Evolutionary conservation across 768 basidiomycete genomes (phyloP), one percentile per base, ranked within the genome.

Genomic region (Leccinum variicolor): DNA sequence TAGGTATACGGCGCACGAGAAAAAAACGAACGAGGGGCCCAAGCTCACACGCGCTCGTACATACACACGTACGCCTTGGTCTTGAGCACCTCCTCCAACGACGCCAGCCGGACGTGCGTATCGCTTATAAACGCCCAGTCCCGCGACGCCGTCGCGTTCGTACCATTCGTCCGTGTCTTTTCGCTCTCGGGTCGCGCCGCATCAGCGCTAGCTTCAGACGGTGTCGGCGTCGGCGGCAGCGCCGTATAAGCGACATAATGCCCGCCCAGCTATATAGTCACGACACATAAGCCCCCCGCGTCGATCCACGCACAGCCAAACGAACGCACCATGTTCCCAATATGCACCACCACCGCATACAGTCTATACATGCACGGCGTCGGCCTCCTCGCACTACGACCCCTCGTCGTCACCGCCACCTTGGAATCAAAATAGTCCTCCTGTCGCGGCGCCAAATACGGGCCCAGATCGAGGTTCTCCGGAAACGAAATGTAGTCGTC

Each of bases 51-150:
- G 54, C 88, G 81, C 75, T 93, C 90, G 68, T 92, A 93, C 86
- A 95, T 94, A 74, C 93, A 93, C 51, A 97, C 82, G 72, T 97
- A 98, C 34, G 94, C 94, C 71, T 90, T 95, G 57, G 87, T 86
- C 71, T 87, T 89, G 67, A 97, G 77, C 3, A 97, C 95, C 69
- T 97, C 95, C 46, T 94, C 92, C 50, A 96, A 70, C 45, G 86
- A 83, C 10, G 89, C 84, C 48, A 90, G 75, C 47, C 89, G 80
- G n/a, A 98, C 93, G 47, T 83, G 75, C 3, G 90, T 92, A 68
- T 98, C 95, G 64, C 92, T 94, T 72, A 96, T 87, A 69, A 89
- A 95, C 48, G 90, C 91, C 95, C 95, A 98, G 59, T 90, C 84
- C 45, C 93, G 55, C 25, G 59, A 31, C 3, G 52, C 29, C 25